phyloP scores from a whole-genome alignment of 345 rosid species.

The Salix caprea region DNA sequence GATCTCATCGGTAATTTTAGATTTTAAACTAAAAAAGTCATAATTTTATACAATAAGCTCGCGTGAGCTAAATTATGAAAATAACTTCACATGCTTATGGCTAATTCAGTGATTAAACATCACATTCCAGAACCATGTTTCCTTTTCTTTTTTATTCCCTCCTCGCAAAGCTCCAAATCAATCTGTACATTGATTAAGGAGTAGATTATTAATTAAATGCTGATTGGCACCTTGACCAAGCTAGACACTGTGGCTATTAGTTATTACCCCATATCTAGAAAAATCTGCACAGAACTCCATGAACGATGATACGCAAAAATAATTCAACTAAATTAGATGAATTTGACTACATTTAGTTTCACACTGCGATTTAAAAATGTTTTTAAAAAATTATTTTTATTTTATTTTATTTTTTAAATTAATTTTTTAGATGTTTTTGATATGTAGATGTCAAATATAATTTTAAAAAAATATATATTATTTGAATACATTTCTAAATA shows the following conservation, averaged over 20 bases:
- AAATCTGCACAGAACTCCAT: not conserved
- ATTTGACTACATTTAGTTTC: not conserved
- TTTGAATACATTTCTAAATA: no score
- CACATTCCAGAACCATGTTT: not conserved
- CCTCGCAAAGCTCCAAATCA: not conserved
- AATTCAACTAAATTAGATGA: not conserved
- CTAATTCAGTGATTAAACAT: not conserved
- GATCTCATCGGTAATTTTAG: not conserved
- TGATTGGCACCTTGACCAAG: not conserved
- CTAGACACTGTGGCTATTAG: not conserved
- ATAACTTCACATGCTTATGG: no score
- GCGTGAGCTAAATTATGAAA: not conserved
- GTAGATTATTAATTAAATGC: not conserved
- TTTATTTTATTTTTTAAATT: no score
- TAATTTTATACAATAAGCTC: not conserved
- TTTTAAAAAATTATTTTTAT: no score
- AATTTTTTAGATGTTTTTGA: no score
- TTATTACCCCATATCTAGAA: not conserved
- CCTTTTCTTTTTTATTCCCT: not conserved
- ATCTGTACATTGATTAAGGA: not conserved
- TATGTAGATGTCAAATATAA: no score
- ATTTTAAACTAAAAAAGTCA: not conserved
- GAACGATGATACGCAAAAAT: not conserved
- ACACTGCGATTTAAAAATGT: no score
- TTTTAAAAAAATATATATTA: no score